Evolutionary conservation across 768 basidiomycete species (phyloP).

Genomic region (Boletus patriciae): DNA sequence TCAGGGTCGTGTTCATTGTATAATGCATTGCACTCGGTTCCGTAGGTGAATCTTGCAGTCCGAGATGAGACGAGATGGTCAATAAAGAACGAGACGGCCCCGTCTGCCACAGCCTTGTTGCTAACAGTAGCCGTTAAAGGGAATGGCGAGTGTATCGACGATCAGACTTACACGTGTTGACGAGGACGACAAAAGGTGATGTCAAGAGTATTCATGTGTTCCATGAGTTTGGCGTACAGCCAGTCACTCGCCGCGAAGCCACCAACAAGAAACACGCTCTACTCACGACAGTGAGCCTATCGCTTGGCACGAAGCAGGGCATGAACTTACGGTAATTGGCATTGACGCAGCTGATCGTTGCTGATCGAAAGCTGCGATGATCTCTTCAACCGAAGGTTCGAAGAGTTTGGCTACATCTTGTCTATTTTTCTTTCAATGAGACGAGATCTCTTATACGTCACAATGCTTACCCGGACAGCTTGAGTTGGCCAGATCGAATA

Average conservation of each 20-base stretch:
- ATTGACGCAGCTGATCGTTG: slow-evolving; percentile 9
- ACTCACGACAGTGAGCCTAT: not conserved
- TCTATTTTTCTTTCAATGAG: slow-evolving; percentile 19
- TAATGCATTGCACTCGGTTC: slow-evolving; percentile 14
- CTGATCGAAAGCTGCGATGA: slow-evolving; percentile 14
- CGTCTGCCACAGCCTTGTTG: slow-evolving; percentile 18
- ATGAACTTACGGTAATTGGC: slow-evolving; percentile 7
- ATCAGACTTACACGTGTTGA: slow-evolving; percentile 14
- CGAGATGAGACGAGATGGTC: slow-evolving; percentile 15
- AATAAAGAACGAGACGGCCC: slow-evolving; percentile 12
- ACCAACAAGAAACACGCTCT: slow-evolving; percentile 16
- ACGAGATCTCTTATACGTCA: slow-evolving; percentile 37
- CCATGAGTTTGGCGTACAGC: slow-evolving; percentile 12
- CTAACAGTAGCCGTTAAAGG: not conserved
- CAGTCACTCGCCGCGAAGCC: slow-evolving; percentile 17
- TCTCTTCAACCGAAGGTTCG: slow-evolving; percentile 14
- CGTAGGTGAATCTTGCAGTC: slow-evolving; percentile 12
- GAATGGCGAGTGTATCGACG: not conserved
- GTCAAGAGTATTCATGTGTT: slow-evolving; percentile 8
- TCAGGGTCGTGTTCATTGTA: slow-evolving; percentile 11
- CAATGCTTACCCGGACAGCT: slow-evolving; percentile 33
- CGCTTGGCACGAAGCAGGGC: not conserved
- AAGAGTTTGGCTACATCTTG: slow-evolving; percentile 13
- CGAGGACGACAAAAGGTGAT: slow-evolving; percentile 11
- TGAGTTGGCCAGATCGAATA: slow-evolving; percentile 39